Conservation (phyloP, 768 basidiomycete species). For the Pisolithus albus region DNA sequence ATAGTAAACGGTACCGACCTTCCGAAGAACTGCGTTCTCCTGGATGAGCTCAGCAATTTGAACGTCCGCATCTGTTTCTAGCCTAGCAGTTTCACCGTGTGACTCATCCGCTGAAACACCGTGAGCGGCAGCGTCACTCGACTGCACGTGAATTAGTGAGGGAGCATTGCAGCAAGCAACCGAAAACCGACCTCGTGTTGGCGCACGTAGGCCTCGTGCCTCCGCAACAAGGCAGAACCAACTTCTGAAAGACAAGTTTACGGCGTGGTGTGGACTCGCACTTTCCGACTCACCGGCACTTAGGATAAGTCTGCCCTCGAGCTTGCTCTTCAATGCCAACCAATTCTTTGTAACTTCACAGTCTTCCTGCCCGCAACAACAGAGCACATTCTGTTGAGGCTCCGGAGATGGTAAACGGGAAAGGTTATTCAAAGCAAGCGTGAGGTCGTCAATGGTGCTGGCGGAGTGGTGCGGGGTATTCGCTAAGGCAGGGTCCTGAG, state of each 20-base stretch:
- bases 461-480: conserved; percentile 48
- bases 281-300: conserved; percentile 66
- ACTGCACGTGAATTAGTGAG: conserved; percentile 15
- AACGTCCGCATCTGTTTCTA: conserved; percentile 24
- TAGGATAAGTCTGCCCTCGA: conserved; percentile 73
- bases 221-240: conserved; percentile 78
- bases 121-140: conserved; percentile 9
- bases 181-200: conserved; percentile 50
- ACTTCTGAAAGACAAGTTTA: conserved; percentile 50
- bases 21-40: conserved; percentile 59
- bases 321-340: conserved; percentile 54
- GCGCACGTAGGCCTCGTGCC: conserved; percentile 82
- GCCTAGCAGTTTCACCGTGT: conserved; percentile 5
- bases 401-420: conserved; percentile 74
- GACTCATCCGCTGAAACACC: conserved; percentile 9
- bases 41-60: conserved; percentile 34
- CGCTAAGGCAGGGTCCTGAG: conserved; percentile 46
- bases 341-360: conserved; percentile 63
- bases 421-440: conserved; percentile 62
- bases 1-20: conserved; percentile 6
- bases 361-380: conserved; percentile 61
- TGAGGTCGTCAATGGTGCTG: conserved; percentile 73
- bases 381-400: conserved; percentile 41
- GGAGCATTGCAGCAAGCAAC: conserved; percentile 4
- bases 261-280: background rate